Base-by-base conservation (phyloP, 2,329 filamentous ascomycete species). In the Trichoderma brevicompactum region DNA sequence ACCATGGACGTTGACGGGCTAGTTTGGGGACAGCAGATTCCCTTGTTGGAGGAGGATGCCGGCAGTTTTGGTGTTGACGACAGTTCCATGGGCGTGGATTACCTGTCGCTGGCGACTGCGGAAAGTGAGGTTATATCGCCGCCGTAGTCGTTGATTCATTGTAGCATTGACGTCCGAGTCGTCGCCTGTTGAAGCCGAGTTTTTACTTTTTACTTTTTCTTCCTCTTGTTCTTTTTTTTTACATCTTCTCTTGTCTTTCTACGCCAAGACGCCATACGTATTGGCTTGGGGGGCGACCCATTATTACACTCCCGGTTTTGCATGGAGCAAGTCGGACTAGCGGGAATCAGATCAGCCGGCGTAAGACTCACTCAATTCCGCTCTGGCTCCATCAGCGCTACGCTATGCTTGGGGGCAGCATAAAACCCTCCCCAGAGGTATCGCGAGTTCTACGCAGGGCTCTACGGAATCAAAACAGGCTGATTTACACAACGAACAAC, bases 1-100 rank as follows among this genome's bases (percentile, higher is more conserved):
- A 34, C 44, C 7, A 53, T 62, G 59, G 59, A 62, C 15, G 28
- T 62, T 28, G 59, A 62, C 38, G 59, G 59, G n/a, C n/a, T 62
- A 23, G 34, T 52, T 13, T 62, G 59, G 59, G 48, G 38, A 7
- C 59, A 62, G n/a, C 59, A 62, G 10, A 62, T 62, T n/a, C 59
- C 59, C 23, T 48, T 62, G n/a, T 38, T 62, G 10, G 48, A 53
- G n/a, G 59, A 50, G 17, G 36, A 62, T 36, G 41, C 32, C 15
- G 38, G 48, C 8, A 44, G 17, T 8, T 60, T 40, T 17, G 36
- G 13, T 13, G 43, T 53, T 12, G 48, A 62, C n/a, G 59, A 62
- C 7, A 48, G 58, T 5, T 28, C 49, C 23, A 53, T 62, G 48
- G 59, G 59, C 7, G 59, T 62, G 38, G 59, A 62, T 8, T 53